Evolutionary conservation across 2,329 filamentous ascomycete genomes (phyloP), one percentile per base, ranked within the genome.

Genomic region (Cryphonectria carpinicola): DNA sequence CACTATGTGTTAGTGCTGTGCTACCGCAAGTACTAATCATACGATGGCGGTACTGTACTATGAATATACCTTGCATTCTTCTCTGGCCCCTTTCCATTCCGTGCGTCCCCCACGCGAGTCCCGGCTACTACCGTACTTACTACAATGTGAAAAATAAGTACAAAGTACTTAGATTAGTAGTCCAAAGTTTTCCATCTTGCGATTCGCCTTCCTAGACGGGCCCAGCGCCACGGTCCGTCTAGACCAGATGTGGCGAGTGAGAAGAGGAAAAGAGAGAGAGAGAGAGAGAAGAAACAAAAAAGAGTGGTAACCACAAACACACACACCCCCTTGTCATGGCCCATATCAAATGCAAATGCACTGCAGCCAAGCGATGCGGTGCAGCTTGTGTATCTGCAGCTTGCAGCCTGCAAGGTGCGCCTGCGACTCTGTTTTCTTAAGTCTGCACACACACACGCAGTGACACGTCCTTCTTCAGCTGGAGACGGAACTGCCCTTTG

Each of bases 221-320:
- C n/a, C 25, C 19, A 49, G 68, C 68, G 67, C 67, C 70, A 71
- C 67, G 35, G 37, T 32, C 43, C 19, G 63, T 69, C 70, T 62
- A 71, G 70, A 71, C 67, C 64, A 49, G 37, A n/a, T 69, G 70
- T 71, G 70, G 70, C 70, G 67, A 66, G 67, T 69, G 65, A 62
- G 22, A 43, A 2, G 10, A n/a, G 25, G 2, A 19, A n/a, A 17
- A 25, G 3, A 39, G 11, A 49, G 10, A 19, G 43, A 2, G 4
- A 46, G 19, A 46, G 10, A 46, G 19, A 39, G 37, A 39, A 39
- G 37, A 39, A 39, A 39, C 7, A 39, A 39, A 39, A 39, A 11
- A 39, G 37, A 39, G 10, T 1, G 37, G 2, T 10, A 39, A 39
- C 37, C 32, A 32, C 32, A n/a, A n/a, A n/a, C n/a, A 32, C 37